Conservation (phyloP, 2,329 filamentous ascomycete genomes). For the Aquanectria penicillioides region DNA sequence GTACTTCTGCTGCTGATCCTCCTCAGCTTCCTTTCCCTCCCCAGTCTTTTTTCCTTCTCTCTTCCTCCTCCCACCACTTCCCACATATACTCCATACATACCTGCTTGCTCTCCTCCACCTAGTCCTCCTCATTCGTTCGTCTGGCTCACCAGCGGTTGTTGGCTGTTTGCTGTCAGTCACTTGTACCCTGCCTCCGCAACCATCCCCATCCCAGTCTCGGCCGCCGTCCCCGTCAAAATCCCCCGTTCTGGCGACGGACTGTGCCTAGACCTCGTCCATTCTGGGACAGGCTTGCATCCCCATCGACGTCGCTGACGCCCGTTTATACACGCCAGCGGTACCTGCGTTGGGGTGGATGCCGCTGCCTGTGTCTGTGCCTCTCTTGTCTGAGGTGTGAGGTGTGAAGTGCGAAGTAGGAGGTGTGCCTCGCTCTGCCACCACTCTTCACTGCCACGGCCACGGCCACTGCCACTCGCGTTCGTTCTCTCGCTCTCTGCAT, state of each 20-base stretch:
- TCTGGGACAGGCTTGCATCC: conserved; percentile 17
- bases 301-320: conserved; percentile 9
- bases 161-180: conserved; percentile 31
- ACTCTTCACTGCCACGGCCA: conserved; percentile 17
- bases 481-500: conserved; percentile 25
- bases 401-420: conserved; percentile 8
- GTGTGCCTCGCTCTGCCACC: conserved; percentile 19
- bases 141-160: conserved; percentile 10
- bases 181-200: conserved; percentile 28
- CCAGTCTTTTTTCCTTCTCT: conserved; percentile 28
- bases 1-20: conserved; percentile 32
- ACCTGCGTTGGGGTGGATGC: conserved; percentile 24
- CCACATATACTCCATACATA: conserved; percentile 26
- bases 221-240: conserved; percentile 1
- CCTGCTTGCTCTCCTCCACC: conserved; percentile 20
- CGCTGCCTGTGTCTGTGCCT: conserved; percentile 23
- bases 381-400: conserved; percentile 20
- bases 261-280: conserved; percentile 6
- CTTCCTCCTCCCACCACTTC: conserved; percentile 24
- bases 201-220: conserved; percentile 16
- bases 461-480: conserved; percentile 16
- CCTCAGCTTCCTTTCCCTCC: conserved; percentile 28
- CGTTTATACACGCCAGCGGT: conserved; percentile 23
- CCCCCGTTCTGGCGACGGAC: conserved; percentile 2
- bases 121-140: conserved; percentile 31